These are phyloP conservation scores for Pluteus cervinus DNA, from an alignment of 768 basidiomycete species.

Conservation along the genomic window DNA sequence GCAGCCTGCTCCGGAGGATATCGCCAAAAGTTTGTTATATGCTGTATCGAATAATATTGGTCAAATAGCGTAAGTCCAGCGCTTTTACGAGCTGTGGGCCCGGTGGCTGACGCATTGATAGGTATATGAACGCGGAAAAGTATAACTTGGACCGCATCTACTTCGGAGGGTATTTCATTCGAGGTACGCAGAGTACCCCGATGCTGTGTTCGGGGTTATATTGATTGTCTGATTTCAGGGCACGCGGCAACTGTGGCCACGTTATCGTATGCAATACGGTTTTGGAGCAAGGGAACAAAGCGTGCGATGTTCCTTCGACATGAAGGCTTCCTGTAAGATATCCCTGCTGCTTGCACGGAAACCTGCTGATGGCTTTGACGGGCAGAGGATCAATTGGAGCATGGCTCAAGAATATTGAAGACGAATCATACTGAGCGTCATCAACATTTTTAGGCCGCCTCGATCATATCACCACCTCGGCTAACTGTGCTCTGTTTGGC, in stretches of 20 bases:
- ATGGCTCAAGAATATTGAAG: constrained; percentile 98
- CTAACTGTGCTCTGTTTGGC: too few relatives aligned
- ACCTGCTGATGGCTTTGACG: constrained; percentile 9
- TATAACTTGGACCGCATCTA: constrained; percentile 95
- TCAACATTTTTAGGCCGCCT: too few relatives aligned
- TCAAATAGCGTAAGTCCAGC: constrained; percentile 87
- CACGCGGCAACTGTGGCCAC: constrained; percentile 97
- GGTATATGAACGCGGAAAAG: constrained; percentile 99
- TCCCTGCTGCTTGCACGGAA: constrained; percentile 9
- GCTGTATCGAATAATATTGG: constrained; percentile 99
- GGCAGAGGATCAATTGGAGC: constrained; percentile 88
- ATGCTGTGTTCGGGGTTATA: constrained; percentile 4
- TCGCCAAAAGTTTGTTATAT: constrained; percentile 90
- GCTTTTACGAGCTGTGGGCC: constrained; percentile 1
- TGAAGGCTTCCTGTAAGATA: constrained; percentile 90
- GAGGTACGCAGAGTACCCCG: constrained; percentile 50
- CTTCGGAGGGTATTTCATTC: constrained; percentile 98
- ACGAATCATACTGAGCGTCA: too few relatives aligned
- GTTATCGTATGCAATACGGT: constrained; percentile 96
- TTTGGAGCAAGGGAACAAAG: constrained; percentile 98
- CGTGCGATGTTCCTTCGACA: constrained; percentile 94
- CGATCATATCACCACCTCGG: too few relatives aligned
- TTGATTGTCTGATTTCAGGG: constrained; percentile 40
- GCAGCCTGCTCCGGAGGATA: constrained; percentile 85
- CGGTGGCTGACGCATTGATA: constrained; percentile 22